Percentiles rank a stretch among this genome's conserved stretches.
phyloP scores from a whole-genome alignment of 805 yeast species.

The Metschnikowia borealis region DNA sequence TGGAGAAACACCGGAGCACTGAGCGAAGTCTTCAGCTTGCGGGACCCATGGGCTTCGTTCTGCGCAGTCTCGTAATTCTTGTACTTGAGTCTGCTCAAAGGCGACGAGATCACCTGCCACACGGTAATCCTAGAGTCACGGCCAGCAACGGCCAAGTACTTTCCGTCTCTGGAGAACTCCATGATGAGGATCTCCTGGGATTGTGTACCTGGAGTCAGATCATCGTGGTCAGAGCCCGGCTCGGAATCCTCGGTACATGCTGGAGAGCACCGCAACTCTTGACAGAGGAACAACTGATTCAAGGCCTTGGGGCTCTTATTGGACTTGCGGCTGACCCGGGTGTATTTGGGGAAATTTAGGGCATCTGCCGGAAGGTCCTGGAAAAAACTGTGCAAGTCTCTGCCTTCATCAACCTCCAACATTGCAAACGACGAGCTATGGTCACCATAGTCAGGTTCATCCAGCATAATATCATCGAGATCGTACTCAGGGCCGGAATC shows the following conservation, averaged over 20 bases:
- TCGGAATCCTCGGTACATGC: constrained; percentile 1
- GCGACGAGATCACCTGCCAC: constrained; percentile 78
- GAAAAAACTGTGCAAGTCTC: constrained; percentile 23
- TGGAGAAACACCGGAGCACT: constrained; percentile 79
- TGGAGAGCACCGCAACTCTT: constrained; percentile 37
- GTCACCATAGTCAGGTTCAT: constrained; percentile 12
- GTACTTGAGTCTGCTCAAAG: constrained; percentile 58
- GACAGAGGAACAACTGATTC: constrained; percentile 58
- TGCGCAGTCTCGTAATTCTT: constrained; percentile 19
- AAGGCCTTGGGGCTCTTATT: constrained; percentile 44
- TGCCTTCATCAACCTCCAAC: constrained; percentile 8
- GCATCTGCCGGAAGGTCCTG: constrained; percentile 33
- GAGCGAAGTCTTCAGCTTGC: constrained; percentile 22
- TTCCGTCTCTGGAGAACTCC: constrained; percentile 76
- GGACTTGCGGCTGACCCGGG: constrained; percentile 46
- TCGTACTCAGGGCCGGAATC: constrained; percentile 14
- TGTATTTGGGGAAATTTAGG: constrained; percentile 51
- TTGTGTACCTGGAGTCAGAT: not conserved
- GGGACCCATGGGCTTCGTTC: constrained; percentile 8
- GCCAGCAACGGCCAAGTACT: constrained; percentile 80
- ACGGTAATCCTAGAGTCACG: constrained; percentile 63
- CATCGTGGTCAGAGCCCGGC: constrained; percentile 25
- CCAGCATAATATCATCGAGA: constrained; percentile 15
- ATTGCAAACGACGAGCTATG: constrained; percentile 18
- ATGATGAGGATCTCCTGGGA: constrained; percentile 63